These are phyloP conservation scores for Naganishia randhawae DNA, from an alignment of 768 basidiomycete genomes.

Conservation along the genomic window DNA sequence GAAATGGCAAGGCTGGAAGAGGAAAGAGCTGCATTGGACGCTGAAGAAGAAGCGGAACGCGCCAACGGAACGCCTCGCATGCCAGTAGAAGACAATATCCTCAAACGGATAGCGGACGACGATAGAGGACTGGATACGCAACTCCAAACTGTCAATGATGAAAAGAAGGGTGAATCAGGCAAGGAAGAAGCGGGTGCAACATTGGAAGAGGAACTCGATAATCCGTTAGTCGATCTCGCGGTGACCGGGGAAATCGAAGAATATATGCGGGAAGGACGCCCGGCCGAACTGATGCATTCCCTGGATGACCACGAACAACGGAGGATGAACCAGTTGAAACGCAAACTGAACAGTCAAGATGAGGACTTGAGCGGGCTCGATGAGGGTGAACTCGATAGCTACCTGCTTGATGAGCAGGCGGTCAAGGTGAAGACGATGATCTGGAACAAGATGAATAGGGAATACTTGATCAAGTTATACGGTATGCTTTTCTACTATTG, in stretches of 20 bases:
- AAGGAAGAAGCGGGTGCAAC: constrained; percentile 6
- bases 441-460: constrained; percentile 89
- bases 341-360: constrained; percentile 38
- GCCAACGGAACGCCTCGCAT: not conserved
- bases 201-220: constrained; percentile 59
- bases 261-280: constrained; percentile 57
- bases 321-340: constrained; percentile 12
- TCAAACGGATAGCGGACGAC: constrained; percentile 5
- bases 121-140: constrained; percentile 14
- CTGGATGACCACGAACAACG: constrained; percentile 17
- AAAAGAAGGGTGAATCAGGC: constrained; percentile 4
- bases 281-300: constrained; percentile 4
- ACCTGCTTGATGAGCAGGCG: constrained; percentile 73
- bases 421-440: constrained; percentile 80
- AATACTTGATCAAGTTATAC: constrained; percentile 82
- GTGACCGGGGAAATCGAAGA: constrained; percentile 62
- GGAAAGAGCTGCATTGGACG: constrained; percentile 11
- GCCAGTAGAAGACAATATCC: constrained; percentile 4
- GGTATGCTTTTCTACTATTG: constrained; percentile 54
- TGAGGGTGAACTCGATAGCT: constrained; percentile 77
- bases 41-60: constrained; percentile 5
- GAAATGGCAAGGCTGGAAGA: constrained; percentile 14
- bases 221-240: constrained; percentile 65
- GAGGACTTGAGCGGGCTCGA: constrained; percentile 68
- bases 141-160: constrained; percentile 6